Conservation (phyloP, 305 asterid genomes). For the Fraxinus greggii region DNA sequence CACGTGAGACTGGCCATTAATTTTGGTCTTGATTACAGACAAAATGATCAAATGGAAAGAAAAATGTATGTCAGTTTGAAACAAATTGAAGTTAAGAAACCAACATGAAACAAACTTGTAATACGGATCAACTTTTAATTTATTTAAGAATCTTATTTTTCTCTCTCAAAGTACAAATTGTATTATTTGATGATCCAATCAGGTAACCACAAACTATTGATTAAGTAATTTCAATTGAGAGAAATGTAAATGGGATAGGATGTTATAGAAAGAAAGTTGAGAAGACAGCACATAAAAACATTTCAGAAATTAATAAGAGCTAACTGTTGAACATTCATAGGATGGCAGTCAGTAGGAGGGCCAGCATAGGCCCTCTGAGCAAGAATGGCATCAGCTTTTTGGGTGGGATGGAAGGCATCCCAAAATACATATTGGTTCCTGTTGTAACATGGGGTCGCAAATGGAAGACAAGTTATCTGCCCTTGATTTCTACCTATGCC, state of each 20-base stretch:
- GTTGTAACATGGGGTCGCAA: constrained; percentile 53
- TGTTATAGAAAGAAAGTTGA: background rate
- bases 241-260: background rate
- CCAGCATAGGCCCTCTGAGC: constrained; percentile 76
- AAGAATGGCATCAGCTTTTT: constrained; percentile 55
- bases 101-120: background rate
- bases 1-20: background rate
- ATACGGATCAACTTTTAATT: background rate
- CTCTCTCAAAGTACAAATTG: background rate
- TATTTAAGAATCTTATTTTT: background rate
- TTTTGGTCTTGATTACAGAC: background rate
- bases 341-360: constrained; percentile 54
- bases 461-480: constrained; percentile 67
- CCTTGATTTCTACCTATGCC: constrained; percentile 76
- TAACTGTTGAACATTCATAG: constrained; percentile 71
- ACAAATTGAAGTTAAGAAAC: background rate
- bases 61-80: background rate
- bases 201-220: background rate
- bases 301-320: constrained; percentile 47
- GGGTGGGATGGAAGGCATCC: constrained; percentile 92
- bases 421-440: constrained; percentile 67
- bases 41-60: background rate
- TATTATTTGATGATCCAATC: background rate
- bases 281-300: background rate
- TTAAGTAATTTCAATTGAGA: background rate